Conservation (phyloP, 2,329 filamentous ascomycete genomes). For the Botrytis aclada region DNA sequence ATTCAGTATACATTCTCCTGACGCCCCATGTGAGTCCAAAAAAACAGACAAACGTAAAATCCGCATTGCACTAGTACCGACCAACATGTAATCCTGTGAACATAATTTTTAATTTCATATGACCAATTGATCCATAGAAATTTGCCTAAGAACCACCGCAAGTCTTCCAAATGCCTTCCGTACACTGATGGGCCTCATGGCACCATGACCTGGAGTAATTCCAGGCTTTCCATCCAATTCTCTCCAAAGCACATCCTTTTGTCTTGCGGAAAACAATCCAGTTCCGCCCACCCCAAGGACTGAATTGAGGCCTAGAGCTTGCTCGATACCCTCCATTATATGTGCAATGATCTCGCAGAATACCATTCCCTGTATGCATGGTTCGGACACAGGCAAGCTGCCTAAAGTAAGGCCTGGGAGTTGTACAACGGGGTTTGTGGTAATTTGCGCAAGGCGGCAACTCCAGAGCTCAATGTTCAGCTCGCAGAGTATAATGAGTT, state of each 20-base stretch:
- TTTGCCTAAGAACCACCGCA: neutral
- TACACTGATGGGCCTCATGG: neutral
- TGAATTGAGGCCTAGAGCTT: neutral
- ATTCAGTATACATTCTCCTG: neutral
- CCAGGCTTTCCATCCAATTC: neutral
- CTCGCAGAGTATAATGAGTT: neutral
- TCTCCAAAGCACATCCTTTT: neutral
- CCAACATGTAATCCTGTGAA: neutral
- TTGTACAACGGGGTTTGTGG: neutral
- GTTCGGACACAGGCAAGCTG: neutral
- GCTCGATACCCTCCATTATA: neutral
- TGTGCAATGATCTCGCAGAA: neutral
- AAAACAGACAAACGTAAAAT: neutral
- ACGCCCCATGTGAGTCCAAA: neutral
- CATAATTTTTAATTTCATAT: neutral
- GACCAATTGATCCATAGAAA: neutral
- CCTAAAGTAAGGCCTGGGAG: neutral
- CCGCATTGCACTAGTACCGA: neutral
- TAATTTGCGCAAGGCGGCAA: neutral
- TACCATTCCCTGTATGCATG: neutral
- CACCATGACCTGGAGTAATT: neutral
- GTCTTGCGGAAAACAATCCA: neutral
- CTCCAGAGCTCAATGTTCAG: neutral
- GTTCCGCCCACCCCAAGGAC: neutral
- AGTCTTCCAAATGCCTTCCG: neutral